Base-by-base conservation (phyloP, 2,329 filamentous ascomycete genomes). In the Cordyceps cicadae region DNA sequence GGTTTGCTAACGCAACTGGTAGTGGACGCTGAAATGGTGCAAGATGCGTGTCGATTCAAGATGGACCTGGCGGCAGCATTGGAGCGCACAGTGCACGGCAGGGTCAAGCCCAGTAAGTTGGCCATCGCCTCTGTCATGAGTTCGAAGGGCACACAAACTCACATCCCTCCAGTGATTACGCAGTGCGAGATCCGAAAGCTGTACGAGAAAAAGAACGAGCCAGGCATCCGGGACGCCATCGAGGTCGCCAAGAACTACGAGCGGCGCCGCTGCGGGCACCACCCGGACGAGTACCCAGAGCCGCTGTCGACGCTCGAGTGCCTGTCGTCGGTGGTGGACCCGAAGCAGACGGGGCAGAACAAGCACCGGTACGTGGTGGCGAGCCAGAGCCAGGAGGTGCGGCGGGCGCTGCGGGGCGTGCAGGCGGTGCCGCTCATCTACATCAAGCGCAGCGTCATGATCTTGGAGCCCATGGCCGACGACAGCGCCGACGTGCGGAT, bases 21-120 rank as follows among this genome's bases (percentile, higher is more conserved):
- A 85, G 86, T 97, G 63, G 92, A 96, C 71, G 89, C 90, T 62
- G 86, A 92, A 65, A 90, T 97, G 67, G 83, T 97, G 56, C 82
- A 84, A 69, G 90, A 95, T 71, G 87, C 92, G 24, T 85, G 88
- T 65, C 84, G 85, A 54, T 94, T 89, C 78, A 94, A 93, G 69
- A 96, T 97, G 88, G 89, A 96, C 64, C 79, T 97, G n/a, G 78
- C 89, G 54, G 81, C 83, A 43, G 85, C 87, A 24, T 77, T 97
- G 34, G 85, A 92, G 70, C 83, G 89, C 62, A 94, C 91, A n/a
- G 79, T 96, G 3, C 90, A 95, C 70, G 92, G 90, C 63, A 84
- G 90, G 72, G 86, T 92, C 67, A 96, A 94, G 75, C 88, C 90
- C 54, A 87, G 86, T 90, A 78, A 60, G 84, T 78, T 17, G n/a